phyloP scores from a whole-genome alignment of 1,284 basidiomycete genomes.

The Neonothopanus nambi region DNA sequence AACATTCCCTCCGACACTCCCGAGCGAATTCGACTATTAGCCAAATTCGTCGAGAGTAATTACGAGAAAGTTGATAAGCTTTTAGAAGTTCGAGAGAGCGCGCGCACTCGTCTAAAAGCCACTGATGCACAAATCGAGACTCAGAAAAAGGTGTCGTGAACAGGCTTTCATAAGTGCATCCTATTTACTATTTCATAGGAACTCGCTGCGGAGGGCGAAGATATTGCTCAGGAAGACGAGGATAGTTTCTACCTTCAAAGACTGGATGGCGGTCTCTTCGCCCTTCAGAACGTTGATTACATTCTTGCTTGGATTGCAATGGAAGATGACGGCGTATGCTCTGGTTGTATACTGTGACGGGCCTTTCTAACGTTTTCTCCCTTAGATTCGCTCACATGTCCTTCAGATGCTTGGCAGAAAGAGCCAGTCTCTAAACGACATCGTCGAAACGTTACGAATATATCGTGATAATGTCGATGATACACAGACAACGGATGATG shows the following conservation, averaged over 20 bases:
- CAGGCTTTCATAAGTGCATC: neutral
- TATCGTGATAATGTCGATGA: slow-evolving; percentile 75
- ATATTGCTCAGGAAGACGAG: slow-evolving; percentile 63
- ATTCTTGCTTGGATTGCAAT: slow-evolving; percentile 94
- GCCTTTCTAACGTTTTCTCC: slow-evolving; percentile 18
- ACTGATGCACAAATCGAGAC: slow-evolving; percentile 64
- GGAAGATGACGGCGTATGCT: slow-evolving; percentile 96
- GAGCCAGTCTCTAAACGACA: slow-evolving; percentile 62
- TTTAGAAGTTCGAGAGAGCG: slow-evolving; percentile 81
- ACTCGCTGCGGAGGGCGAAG: slow-evolving; percentile 57
- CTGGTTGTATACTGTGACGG: slow-evolving; percentile 1
- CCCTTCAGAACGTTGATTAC: slow-evolving; percentile 90
- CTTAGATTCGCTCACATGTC: slow-evolving; percentile 72
- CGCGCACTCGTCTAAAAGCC: slow-evolving; percentile 55
- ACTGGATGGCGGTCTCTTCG: slow-evolving; percentile 86
- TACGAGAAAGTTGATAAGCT: slow-evolving; percentile 95
- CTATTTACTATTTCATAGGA: slow-evolving; percentile 39
- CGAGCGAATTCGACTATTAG: slow-evolving; percentile 78
- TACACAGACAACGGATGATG: slow-evolving; percentile 29
- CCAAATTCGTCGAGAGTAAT: slow-evolving; percentile 90
- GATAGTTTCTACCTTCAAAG: slow-evolving; percentile 82
- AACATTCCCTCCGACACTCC: slow-evolving; percentile 87
- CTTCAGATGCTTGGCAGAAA: slow-evolving; percentile 75
- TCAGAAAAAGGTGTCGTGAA: slow-evolving; percentile 62
- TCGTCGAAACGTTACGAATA: slow-evolving; percentile 64